Base-by-base conservation (phyloP, 2,329 filamentous ascomycete species). In the Pyrenochaeta sp. region DNA sequence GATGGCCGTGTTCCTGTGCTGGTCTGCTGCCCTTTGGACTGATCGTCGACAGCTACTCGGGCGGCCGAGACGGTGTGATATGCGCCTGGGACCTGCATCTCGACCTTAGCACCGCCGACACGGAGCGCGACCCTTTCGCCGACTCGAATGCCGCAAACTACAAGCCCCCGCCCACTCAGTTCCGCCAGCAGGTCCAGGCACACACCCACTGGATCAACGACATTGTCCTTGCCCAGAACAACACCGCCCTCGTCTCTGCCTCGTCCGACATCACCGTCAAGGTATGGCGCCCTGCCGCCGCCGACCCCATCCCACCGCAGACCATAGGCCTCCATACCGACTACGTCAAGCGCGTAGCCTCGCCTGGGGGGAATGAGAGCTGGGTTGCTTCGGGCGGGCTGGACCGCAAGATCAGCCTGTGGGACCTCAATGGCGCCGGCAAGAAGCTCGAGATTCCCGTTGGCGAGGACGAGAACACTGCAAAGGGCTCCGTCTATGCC, bases 131-230 rank as follows among this genome's bases (percentile, higher is more conserved):
- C 54, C 71, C 73, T 15, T 77, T 79, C 40, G 71, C 73, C 63
- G 73, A 75, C 63, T 61, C 67, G 44, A 69, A 64, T 48, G 63
- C 64, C 10, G 49, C 68, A 37, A 61, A 66, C 58, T 64, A 68
- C 62, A 75, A 74, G 54, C 71, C 72, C n/a, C 75, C 77, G 45
- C 77, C 81, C 9, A 84, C 85, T 14, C 80, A 79, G 2, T 85
- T 86, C 67, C 81, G 84, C 55, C 82, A 83, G 58, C 85, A 90
- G 72, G 85, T 88, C 14, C 88, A 90, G 73, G 92, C 93, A 7
- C 93, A 97, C 75, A 97, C 92, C 45, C 92, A 96, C 76, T 97
- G 93, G 93, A 89, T 97, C 78, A 97, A 97, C 78, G 93, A 97
- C 75, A 91, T 97, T 59, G 86, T 88, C 18, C 84, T 97, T 49